These are phyloP conservation scores for Pholiota conissans DNA, from an alignment of 768 basidiomycete genomes.

Conservation along the genomic window DNA sequence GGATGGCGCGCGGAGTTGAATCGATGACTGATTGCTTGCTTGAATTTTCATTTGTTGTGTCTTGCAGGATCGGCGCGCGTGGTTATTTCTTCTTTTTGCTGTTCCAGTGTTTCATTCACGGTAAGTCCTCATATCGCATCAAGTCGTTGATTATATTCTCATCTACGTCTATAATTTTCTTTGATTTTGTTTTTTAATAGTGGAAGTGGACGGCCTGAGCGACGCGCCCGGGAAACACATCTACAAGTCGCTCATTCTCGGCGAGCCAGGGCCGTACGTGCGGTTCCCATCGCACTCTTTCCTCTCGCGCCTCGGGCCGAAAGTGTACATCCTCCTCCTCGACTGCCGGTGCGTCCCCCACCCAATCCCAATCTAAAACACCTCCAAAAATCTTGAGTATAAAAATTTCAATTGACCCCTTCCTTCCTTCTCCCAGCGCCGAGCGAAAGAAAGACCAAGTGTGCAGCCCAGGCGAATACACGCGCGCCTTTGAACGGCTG, in stretches of 20 bases:
- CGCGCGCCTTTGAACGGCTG: conserved; percentile 67
- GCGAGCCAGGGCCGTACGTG: conserved; percentile 74
- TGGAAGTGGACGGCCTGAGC: conserved; percentile 72
- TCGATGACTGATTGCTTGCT: no score
- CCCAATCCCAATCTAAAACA: no score
- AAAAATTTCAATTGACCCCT: background rate
- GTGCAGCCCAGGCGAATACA: conserved; percentile 73
- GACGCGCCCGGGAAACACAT: conserved; percentile 62
- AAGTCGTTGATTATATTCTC: background rate
- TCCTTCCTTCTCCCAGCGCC: conserved; percentile 46
- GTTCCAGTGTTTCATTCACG: conserved; percentile 90
- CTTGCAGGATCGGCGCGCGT: conserved; percentile 76
- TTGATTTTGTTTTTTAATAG: no score
- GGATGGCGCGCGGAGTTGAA: no score
- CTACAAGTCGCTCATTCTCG: conserved; percentile 73
- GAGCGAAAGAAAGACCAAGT: conserved; percentile 85
- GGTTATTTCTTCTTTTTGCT: conserved; percentile 95
- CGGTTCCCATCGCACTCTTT: conserved; percentile 82
- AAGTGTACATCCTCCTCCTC: conserved; percentile 69
- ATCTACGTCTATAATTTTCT: no score
- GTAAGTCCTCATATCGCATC: conserved; percentile 31
- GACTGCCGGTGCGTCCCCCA: conserved; percentile 71
- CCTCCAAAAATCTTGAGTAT: no score
- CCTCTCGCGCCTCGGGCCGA: conserved; percentile 78
- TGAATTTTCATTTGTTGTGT: no score